Base-by-base conservation (phyloP, 108 stramenopile genomes). In the Cyclostephanos invisitatus region DNA sequence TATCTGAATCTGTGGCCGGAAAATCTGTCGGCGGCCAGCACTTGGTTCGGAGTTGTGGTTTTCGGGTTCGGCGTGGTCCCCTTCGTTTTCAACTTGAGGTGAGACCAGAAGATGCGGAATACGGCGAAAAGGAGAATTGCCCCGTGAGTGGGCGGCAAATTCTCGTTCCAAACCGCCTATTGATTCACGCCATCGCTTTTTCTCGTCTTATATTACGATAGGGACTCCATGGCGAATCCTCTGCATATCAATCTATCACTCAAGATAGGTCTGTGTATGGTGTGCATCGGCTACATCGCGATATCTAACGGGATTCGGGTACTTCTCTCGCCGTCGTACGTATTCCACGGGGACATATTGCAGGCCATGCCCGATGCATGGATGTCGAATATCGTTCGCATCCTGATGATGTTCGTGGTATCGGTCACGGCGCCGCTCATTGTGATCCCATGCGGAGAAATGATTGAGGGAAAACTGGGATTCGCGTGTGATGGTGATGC, bases 1-100 rank as follows among this genome's bases (percentile, higher is more conserved):
- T 48, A 49, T 27, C n/a, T 66, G 46, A 78, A 64, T 59, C 22
- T 74, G 8, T 82, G 64, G 65, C 81, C 81, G 10, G 56, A 83
- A 57, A 77, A 73, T 32, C 15, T 87, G 49, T 67, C 75, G 2
- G 91, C 77, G 15, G 77, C 82, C 4, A 82, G 83, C 32, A 83
- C 84, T 47, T 93, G 87, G 89, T 93, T 90, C 65, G 91, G 91
- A 11, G 84, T 88, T 28, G 64, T 73, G 7, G 91, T 88, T 0
- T 93, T 75, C 44, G 71, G 75, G 6, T 83, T 70, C 65, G 91
- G 91, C 11, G 77, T 88, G 25, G 64, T 70, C 24, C 89, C 87
- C 3, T 90, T 75, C 20, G 67, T 72, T 35, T 84, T 81, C 70
- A 81, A 81, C 54, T 18, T 84, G 29, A 58, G 53, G 53, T 54